Evolutionary conservation across 1,284 basidiomycete genomes (phyloP).

Genomic region (Heterobasidion occidentale): DNA sequence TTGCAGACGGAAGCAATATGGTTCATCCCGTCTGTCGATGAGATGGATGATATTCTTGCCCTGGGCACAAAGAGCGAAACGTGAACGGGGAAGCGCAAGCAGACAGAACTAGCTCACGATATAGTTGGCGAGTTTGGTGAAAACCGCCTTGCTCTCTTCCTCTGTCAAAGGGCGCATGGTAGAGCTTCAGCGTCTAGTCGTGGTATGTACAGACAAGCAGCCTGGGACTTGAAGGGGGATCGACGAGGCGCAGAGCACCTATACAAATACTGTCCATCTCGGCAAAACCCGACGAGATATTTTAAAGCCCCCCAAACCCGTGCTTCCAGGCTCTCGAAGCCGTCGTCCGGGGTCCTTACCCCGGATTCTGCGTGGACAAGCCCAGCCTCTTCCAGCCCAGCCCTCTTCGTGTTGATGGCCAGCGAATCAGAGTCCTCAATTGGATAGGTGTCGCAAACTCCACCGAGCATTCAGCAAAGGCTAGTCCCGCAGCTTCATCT

Average conservation of each 20-base stretch:
- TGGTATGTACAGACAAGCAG: not conserved
- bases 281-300: too few species aligned
- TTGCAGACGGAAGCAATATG: conserved; percentile 87
- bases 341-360: too few species aligned
- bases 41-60: conserved; percentile 89
- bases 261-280: too few species aligned
- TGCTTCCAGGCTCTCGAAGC: too few species aligned
- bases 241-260: not conserved
- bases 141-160: conserved; percentile 82
- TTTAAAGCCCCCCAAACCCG: too few species aligned
- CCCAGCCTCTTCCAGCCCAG: too few species aligned
- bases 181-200: not conserved
- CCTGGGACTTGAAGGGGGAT: not conserved
- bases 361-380: too few species aligned
- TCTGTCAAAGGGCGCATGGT: conserved; percentile 81
- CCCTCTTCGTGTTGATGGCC: too few species aligned
- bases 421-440: too few species aligned
- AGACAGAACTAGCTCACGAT: conserved; percentile 44
- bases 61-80: conserved; percentile 24
- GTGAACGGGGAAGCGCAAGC: not conserved
- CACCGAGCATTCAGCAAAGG: too few species aligned
- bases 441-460: too few species aligned
- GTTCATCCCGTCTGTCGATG: conserved; percentile 79
- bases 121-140: conserved; percentile 89
- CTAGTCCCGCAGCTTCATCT: too few species aligned